Evolutionary conservation across 768 basidiomycete species (phyloP).

Genomic region (Dioszegia crocea): DNA sequence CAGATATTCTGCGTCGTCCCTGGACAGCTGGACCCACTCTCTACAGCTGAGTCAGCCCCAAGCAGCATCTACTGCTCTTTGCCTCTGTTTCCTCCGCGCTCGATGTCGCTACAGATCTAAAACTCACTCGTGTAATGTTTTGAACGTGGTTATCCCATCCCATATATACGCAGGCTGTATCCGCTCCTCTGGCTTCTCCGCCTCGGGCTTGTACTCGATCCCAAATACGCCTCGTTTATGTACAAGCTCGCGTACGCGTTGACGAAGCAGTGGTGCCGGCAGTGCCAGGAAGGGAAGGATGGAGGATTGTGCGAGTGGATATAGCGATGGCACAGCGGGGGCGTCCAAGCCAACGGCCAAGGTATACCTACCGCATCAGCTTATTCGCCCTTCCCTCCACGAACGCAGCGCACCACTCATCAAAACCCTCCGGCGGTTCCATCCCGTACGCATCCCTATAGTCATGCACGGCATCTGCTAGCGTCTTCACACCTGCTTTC

Average conservation of each 20-base stretch:
- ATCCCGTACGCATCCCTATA: conserved; percentile 9
- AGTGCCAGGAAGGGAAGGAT: conserved; percentile 10
- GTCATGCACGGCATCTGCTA: conserved; percentile 6
- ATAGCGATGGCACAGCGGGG: conserved; percentile 8
- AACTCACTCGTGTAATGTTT: conserved; percentile 1
- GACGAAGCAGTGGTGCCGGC: conserved; percentile 7
- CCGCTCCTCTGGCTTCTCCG: neutral
- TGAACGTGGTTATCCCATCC: conserved; percentile 1
- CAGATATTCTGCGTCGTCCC: neutral
- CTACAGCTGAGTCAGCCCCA: neutral
- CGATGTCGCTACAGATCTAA: neutral
- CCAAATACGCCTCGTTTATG: conserved; percentile 2
- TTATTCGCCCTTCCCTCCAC: neutral
- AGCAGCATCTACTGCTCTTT: neutral
- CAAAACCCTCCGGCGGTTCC: conserved; percentile 12
- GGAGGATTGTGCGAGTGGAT: conserved; percentile 1
- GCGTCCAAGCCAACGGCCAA: neutral
- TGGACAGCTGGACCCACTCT: conserved; percentile 4
- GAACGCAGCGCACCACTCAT: conserved; percentile 1
- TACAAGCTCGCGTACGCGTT: neutral
- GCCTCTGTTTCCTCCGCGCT: neutral
- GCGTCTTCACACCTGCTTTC: conserved; percentile 1
- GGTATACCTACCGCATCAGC: conserved; percentile 4
- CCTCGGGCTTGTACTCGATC: neutral
- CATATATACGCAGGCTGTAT: neutral